A percentile compares a stretch with the other conserved stretches of the same genome.
Conservation (phyloP, 176 grass and related monocot genomes). For the Avena eriantha region DNA sequence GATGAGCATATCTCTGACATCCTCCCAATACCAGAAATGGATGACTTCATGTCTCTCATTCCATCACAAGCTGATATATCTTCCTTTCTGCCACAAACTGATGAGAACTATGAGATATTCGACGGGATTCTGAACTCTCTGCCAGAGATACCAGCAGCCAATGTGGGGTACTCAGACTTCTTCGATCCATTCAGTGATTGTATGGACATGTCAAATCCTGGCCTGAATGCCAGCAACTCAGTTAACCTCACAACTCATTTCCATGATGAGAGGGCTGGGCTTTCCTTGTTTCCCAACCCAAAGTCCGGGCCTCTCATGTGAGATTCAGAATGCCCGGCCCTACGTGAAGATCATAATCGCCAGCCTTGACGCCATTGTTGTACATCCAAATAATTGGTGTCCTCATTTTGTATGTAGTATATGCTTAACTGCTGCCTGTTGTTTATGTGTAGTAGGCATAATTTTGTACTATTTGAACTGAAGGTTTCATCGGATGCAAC, state of each 20-base stretch:
- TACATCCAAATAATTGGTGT: conserved; percentile 65
- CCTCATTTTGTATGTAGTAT: conserved; percentile 51
- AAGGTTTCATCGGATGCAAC: conserved; percentile 37
- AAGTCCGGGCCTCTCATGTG: conserved; percentile 56
- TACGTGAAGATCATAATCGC: background rate
- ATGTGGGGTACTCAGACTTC: conserved; percentile 81
- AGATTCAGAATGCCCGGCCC: background rate
- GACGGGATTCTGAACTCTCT: conserved; percentile 87
- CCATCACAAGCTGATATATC: conserved; percentile 49
- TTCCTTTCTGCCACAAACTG: conserved; percentile 47
- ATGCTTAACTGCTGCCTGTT: conserved; percentile 37
- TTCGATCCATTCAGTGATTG: conserved; percentile 69
- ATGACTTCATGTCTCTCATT: conserved; percentile 38
- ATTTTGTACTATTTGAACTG: conserved; percentile 30
- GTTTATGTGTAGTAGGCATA: conserved; percentile 39
- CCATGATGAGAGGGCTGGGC: conserved; percentile 54
- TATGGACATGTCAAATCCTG: conserved; percentile 45
- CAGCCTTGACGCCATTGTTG: conserved; percentile 47
- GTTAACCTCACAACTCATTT: conserved; percentile 47
- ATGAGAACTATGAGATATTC: conserved; percentile 61
- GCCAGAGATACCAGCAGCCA: conserved; percentile 76
- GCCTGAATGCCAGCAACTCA: conserved; percentile 43
- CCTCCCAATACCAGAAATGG: conserved; percentile 41
- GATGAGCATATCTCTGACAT: conserved; percentile 36
- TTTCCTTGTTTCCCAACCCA: conserved; percentile 43